phyloP scores from a whole-genome alignment of 805 yeast species.

The Helenozyma baotianmanensis region DNA sequence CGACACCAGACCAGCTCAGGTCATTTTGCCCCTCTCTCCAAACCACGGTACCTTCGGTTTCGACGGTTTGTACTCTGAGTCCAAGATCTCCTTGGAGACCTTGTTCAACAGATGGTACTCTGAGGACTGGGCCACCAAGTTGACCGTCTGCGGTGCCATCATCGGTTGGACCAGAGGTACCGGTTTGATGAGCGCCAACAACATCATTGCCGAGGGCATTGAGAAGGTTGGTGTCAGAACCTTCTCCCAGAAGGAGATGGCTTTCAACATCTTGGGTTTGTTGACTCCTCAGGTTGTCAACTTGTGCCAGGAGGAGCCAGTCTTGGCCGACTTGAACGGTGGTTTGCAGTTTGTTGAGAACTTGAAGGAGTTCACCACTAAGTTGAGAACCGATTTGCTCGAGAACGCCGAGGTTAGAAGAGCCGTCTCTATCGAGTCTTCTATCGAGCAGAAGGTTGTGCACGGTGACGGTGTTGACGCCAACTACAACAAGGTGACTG shows the following conservation, averaged over 20 bases:
- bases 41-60: constrained; percentile 99
- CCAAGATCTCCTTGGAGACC: constrained; percentile 92
- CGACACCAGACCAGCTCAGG: constrained; percentile 98
- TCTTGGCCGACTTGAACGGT: constrained; percentile 98
- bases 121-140: constrained; percentile 91
- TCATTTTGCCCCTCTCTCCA: constrained; percentile 93
- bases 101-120: constrained; percentile 98
- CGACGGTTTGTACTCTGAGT: constrained; percentile 97
- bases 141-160: constrained; percentile 96
- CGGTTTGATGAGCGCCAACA: constrained; percentile 96
- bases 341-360: constrained; percentile 92
- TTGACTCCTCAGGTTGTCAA: constrained; percentile 81
- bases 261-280: constrained; percentile 93
- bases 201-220: constrained; percentile 95
- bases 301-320: constrained; percentile 89
- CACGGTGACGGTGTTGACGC: constrained; percentile 86
- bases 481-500: constrained; percentile 69
- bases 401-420: constrained; percentile 90
- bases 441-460: constrained; percentile 80
- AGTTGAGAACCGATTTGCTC: constrained; percentile 69
- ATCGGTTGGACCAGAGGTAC: constrained; percentile 99
- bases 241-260: constrained; percentile 98
- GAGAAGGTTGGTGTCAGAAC: constrained; percentile 96
- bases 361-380: constrained; percentile 80
- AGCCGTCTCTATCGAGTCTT: constrained; percentile 91